Percentiles rank a stretch among this genome's conserved stretches.
Conservation (phyloP, 2,329 filamentous ascomycete species). For the Escovopsis weberi region DNA sequence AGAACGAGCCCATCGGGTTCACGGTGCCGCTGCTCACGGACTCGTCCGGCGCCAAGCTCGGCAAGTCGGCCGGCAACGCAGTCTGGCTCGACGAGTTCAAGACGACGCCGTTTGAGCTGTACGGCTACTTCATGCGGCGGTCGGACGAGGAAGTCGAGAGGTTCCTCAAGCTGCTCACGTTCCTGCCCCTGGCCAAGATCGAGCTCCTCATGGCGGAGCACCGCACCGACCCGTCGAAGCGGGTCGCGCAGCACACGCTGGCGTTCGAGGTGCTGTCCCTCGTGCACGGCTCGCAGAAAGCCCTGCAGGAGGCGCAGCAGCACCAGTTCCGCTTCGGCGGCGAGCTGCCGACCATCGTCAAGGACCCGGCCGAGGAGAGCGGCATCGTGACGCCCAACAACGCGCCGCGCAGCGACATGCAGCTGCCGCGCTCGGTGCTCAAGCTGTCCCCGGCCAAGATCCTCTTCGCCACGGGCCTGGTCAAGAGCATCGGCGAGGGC, state of each 20-base stretch:
- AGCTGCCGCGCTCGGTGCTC: slow-evolving; percentile 44
- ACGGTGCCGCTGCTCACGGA: slow-evolving; percentile 86
- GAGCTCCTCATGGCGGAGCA: slow-evolving; percentile 53
- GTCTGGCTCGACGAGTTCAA: slow-evolving; percentile 78
- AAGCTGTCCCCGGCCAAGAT: slow-evolving; percentile 42
- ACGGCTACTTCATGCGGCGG: slow-evolving; percentile 76
- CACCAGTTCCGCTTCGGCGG: slow-evolving; percentile 36
- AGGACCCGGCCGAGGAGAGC: slow-evolving; percentile 14
- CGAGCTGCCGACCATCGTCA: slow-evolving; percentile 16
- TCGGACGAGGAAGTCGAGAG: slow-evolving; percentile 69
- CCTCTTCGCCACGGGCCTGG: slow-evolving; percentile 45
- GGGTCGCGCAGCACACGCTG: slow-evolving; percentile 68
- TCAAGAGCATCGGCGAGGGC: slow-evolving; percentile 39
- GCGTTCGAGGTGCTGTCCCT: slow-evolving; percentile 72
- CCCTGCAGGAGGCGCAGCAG: slow-evolving; percentile 43
- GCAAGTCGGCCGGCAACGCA: slow-evolving; percentile 88
- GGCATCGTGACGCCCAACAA: slow-evolving; percentile 29
- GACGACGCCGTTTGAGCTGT: slow-evolving; percentile 74
- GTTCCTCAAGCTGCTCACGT: slow-evolving; percentile 82
- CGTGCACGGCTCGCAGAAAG: slow-evolving; percentile 55
- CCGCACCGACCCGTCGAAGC: slow-evolving; percentile 48
- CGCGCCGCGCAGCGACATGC: slow-evolving; percentile 37
- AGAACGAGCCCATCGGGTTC: slow-evolving; percentile 60
- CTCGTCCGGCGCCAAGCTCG: slow-evolving; percentile 75
- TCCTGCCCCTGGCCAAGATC: slow-evolving; percentile 62